These are phyloP conservation scores for Rhododendron griersonianum DNA, from an alignment of 148 eudicot species.

Conservation along the genomic window DNA sequence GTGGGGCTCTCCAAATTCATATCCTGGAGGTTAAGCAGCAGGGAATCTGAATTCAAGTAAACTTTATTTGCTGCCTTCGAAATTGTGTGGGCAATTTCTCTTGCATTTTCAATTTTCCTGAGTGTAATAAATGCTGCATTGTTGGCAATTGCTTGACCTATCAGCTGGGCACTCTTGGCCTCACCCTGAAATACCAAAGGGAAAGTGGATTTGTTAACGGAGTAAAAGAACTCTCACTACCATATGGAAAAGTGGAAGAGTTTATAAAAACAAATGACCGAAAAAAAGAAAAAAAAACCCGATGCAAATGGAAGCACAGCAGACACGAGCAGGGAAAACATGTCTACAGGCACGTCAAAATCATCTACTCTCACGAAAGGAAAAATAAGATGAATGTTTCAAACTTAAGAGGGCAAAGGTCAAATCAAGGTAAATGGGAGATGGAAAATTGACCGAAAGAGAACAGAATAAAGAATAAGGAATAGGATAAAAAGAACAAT, in stretches of 20 bases:
- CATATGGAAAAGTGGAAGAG: background rate
- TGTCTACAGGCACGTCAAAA: background rate
- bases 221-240: background rate
- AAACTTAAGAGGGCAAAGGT: background rate
- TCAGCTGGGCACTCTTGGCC: conserved; percentile 92
- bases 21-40: conserved; percentile 77
- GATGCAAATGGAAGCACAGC: background rate
- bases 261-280: background rate
- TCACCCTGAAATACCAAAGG: conserved; percentile 58
- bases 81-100: conserved; percentile 70
- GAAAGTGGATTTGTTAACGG: background rate
- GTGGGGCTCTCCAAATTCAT: conserved; percentile 23
- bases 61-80: conserved; percentile 65
- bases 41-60: conserved; percentile 57
- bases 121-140: conserved; percentile 86
- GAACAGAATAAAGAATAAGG: background rate
- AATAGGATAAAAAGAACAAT: background rate
- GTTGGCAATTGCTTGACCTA: conserved; percentile 90
- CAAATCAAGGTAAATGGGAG: background rate
- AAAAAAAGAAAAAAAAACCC: background rate
- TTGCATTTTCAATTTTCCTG: conserved; percentile 82
- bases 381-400: background rate
- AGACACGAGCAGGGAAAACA: background rate
- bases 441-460: background rate
- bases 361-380: background rate